These are phyloP conservation scores for Citrus sinensis DNA, from an alignment of 345 rosid genomes.

Conservation along the genomic window DNA sequence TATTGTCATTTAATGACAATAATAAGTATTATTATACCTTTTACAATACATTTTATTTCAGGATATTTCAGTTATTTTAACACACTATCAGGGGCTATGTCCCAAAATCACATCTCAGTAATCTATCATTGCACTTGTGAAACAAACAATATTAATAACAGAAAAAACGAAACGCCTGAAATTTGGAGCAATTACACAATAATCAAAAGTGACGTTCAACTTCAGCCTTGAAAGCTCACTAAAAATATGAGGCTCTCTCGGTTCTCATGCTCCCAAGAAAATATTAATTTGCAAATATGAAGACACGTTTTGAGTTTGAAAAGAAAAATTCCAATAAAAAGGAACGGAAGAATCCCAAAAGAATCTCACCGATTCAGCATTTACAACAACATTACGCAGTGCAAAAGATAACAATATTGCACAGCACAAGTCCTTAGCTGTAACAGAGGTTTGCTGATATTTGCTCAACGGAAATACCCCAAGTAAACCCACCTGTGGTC, in stretches of 20 bases:
- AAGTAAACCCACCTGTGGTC: constrained; percentile 11
- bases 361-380: constrained; percentile 11
- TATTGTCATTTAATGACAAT: too few species aligned
- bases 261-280: not conserved
- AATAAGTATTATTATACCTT: too few species aligned
- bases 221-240: too few species aligned
- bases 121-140: too few species aligned
- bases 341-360: not conserved
- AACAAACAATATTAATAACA: too few species aligned
- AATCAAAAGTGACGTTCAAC: not conserved
- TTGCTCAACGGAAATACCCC: constrained; percentile 12
- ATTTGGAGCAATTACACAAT: not conserved
- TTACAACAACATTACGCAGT: constrained; percentile 17
- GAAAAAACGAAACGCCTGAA: too few species aligned
- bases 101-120: too few species aligned
- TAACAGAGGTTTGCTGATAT: not conserved
- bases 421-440: not conserved
- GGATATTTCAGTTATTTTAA: too few species aligned
- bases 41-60: too few species aligned
- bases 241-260: not conserved
- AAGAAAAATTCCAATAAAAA: not conserved
- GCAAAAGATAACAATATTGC: not conserved
- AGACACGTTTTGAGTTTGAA: not conserved
- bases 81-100: too few species aligned
- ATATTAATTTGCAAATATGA: too few species aligned